Evolutionary conservation across 208 protist species (phyloP), one percentile per base, ranked within the genome.

Genomic region (Crithidia thermophila): DNA sequence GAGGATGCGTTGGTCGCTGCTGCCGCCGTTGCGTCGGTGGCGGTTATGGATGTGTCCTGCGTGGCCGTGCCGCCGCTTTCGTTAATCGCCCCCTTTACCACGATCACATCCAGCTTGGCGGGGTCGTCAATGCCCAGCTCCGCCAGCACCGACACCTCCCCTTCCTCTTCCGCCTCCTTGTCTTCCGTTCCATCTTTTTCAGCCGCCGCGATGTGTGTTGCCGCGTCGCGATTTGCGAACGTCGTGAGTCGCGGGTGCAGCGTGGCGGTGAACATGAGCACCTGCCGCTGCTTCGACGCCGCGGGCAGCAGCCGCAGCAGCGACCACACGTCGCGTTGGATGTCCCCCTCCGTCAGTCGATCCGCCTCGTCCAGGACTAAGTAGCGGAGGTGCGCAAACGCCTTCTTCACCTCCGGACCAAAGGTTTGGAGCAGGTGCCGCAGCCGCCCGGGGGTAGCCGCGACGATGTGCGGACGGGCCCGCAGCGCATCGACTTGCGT

Each of bases 301-400:
- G 81, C 72, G 8, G 53, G 67, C 23, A 92, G 77, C 36, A 70
- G 52, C 10, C 64, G 33, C 43, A 93, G 73, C 20, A 93, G 52
- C 34, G 68, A 39, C 25, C 55, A 66, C 31, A 89, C 82, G 45
- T 93, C 87, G 0, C 30, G n/a, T 25, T 70, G 68, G 11, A 95
- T 87, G 52, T 93, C 90, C 8, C 77, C 87, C 27, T 91, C 85
- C 30, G 85, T 93, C 21, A 95, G 72, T 0, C 87, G 76, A 53
- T 96, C 91, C 5, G 91, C 91, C 80, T 96, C 91, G 43, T 96
- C 91, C 21, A 96, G 67, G 25, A 96, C 88, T 14, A 96, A 61
- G 67, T 90, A 96, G 34, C 84, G 81, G 20, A 96, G 76, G 21
- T 88, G 77, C 10, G 52, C 56, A 50, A 96, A 90, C 45, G 86